Conservation (phyloP, 208 protist genomes). For the Wallacemonas collosoma region DNA sequence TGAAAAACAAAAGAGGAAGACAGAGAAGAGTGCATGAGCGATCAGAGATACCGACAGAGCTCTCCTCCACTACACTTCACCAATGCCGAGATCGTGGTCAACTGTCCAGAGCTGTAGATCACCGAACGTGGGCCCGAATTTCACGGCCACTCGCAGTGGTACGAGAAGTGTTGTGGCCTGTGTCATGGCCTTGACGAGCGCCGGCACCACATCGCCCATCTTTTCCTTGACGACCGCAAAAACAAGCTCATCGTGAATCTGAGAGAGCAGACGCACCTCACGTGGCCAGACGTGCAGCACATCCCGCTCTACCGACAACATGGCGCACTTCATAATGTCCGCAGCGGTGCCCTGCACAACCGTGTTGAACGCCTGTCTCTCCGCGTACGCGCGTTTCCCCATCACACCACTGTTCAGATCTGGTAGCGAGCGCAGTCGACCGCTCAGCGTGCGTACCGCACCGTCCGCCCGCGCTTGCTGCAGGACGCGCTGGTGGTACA, state of each 20-base stretch:
- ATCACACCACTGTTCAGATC: constrained; percentile 70
- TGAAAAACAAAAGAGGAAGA: neutral
- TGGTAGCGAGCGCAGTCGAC: constrained; percentile 66
- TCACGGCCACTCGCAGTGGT: constrained; percentile 53
- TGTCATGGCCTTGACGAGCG: constrained; percentile 38
- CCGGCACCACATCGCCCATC: constrained; percentile 37
- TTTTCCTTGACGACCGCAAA: constrained; percentile 29
- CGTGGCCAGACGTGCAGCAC: constrained; percentile 47
- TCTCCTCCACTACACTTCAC: neutral
- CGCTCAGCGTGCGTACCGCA: constrained; percentile 82
- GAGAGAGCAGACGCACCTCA: constrained; percentile 52
- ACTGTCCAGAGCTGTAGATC: constrained; percentile 77
- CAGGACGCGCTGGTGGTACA: constrained; percentile 63
- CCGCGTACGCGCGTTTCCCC: constrained; percentile 67
- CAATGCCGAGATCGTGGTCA: constrained; percentile 74
- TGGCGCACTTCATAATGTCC: constrained; percentile 89
- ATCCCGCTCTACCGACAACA: constrained; percentile 75
- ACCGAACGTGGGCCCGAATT: constrained; percentile 71
- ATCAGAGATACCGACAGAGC: neutral
- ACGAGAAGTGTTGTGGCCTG: constrained; percentile 57
- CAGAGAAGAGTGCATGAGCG: neutral
- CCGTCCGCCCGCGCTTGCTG: constrained; percentile 69
- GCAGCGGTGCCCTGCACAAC: constrained; percentile 89
- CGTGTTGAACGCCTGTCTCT: constrained; percentile 92
- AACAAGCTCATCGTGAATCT: constrained; percentile 77